Evolutionary conservation across 768 basidiomycete genomes (phyloP).

Genomic region (Chalciporus chontae): DNA sequence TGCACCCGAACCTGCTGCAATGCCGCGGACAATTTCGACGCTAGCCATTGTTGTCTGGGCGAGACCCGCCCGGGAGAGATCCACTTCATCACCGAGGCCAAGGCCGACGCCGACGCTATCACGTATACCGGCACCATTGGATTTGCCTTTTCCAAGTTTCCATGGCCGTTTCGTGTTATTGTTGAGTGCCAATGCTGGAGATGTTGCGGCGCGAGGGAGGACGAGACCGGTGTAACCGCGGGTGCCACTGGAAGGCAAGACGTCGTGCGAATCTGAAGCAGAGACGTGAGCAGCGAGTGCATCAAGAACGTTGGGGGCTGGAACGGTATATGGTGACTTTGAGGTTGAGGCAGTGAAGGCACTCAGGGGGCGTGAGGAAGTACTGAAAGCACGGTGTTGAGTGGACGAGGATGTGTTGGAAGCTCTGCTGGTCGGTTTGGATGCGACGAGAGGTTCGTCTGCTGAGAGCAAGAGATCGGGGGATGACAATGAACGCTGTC

Average conservation of each 20-base stretch:
- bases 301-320: constrained; percentile 29
- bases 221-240: constrained; percentile 54
- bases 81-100: constrained; percentile 48
- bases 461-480: constrained; percentile 17
- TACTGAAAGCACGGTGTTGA: constrained; percentile 11
- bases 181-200: constrained; percentile 16
- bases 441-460: not conserved
- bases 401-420: constrained; percentile 2
- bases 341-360: constrained; percentile 20
- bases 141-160: constrained; percentile 19
- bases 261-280: constrained; percentile 20
- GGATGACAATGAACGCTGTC: constrained; percentile 31
- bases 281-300: constrained; percentile 32
- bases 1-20: constrained; percentile 27
- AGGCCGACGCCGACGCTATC: constrained; percentile 26
- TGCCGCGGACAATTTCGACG: constrained; percentile 69
- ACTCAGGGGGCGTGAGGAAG: constrained; percentile 15
- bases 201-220: constrained; percentile 40
- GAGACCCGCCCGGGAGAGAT: constrained; percentile 71
- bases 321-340: constrained; percentile 29
- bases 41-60: constrained; percentile 90
- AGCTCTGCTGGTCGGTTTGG: not conserved
- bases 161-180: constrained; percentile 20
- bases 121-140: constrained; percentile 13
- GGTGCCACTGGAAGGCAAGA: constrained; percentile 47